Conservation (phyloP, 2,329 filamentous ascomycete species). For the Colletotrichum chlorophyti region DNA sequence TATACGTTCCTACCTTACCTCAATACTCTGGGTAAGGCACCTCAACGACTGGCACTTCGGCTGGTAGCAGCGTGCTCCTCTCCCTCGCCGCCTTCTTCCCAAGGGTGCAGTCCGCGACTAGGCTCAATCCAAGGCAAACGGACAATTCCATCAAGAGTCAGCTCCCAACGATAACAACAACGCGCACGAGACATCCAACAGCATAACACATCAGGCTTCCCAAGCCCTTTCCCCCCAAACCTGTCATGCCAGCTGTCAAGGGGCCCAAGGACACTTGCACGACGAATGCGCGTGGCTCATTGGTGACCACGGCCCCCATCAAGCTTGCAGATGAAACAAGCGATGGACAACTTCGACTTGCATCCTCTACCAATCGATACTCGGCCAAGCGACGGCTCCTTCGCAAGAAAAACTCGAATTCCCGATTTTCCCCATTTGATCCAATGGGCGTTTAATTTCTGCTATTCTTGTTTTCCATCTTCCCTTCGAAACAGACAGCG, state of each 20-base stretch:
- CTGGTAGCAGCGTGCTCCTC: no score
- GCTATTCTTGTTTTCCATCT: conserved; percentile 12
- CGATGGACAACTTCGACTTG: conserved; percentile 8
- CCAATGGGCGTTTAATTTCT: conserved; percentile 15
- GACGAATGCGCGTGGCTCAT: conserved; percentile 24
- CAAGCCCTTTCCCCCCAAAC: background rate
- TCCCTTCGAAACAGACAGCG: conserved; percentile 14
- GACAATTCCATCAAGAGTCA: conserved; percentile 15
- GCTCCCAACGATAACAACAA: conserved; percentile 13
- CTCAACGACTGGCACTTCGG: no score
- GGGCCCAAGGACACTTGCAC: background rate
- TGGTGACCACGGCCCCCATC: conserved; percentile 14
- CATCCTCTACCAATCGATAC: conserved; percentile 17
- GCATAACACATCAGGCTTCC: conserved; percentile 26
- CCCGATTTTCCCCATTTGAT: background rate
- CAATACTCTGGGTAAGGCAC: no score
- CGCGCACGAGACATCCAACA: no score
- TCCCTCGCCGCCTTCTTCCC: no score
- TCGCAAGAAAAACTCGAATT: background rate
- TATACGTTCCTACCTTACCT: no score
- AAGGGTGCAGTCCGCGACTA: no score
- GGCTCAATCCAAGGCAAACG: no score
- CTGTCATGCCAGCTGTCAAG: background rate
- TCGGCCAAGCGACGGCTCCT: conserved; percentile 1
- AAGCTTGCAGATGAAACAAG: conserved; percentile 23